These are phyloP conservation scores for Dothidotthia symphoricarpi DNA, from an alignment of 2,329 filamentous ascomycete genomes.

Conservation along the genomic window DNA sequence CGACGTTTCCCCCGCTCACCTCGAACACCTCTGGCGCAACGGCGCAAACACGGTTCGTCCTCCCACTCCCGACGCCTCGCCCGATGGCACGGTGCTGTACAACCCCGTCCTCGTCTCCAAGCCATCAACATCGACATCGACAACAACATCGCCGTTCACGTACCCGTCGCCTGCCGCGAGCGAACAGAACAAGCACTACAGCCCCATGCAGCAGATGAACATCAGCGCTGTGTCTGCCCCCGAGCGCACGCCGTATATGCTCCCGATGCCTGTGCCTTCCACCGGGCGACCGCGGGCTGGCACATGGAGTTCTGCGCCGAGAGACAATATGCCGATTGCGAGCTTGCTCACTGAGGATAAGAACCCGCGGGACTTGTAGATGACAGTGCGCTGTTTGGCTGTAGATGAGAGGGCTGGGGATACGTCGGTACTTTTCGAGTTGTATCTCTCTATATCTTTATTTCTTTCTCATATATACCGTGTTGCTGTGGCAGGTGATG, in stretches of 20 bases:
- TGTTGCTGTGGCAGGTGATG: no score
- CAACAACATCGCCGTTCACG: slow-evolving; percentile 29
- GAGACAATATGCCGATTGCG: slow-evolving; percentile 42
- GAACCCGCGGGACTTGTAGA: slow-evolving; percentile 21
- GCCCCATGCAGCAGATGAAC: slow-evolving; percentile 32
- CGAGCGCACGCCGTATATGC: slow-evolving; percentile 38
- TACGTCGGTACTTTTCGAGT: no score
- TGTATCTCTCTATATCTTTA: slow-evolving; percentile 15
- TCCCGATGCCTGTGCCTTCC: slow-evolving; percentile 41
- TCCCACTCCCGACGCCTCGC: slow-evolving; percentile 42
- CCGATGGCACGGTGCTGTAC: slow-evolving; percentile 39
- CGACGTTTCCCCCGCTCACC: slow-evolving; percentile 59
- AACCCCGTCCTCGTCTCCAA: slow-evolving; percentile 33
- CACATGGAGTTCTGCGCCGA: slow-evolving; percentile 39
- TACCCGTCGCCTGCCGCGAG: slow-evolving; percentile 32
- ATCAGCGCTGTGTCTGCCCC: slow-evolving; percentile 33
- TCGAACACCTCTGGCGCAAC: slow-evolving; percentile 67
- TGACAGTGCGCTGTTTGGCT: neutral
- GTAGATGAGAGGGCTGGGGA: no score
- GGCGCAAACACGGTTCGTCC: slow-evolving; percentile 34
- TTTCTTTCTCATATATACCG: slow-evolving; percentile 16
- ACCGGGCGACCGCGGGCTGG: slow-evolving; percentile 30
- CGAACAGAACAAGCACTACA: slow-evolving; percentile 35
- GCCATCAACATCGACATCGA: slow-evolving; percentile 17
- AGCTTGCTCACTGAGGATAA: slow-evolving; percentile 42